These are phyloP conservation scores for Glonium stellatum DNA, from an alignment of 495 filamentous ascomycete genomes.

Conservation along the genomic window DNA sequence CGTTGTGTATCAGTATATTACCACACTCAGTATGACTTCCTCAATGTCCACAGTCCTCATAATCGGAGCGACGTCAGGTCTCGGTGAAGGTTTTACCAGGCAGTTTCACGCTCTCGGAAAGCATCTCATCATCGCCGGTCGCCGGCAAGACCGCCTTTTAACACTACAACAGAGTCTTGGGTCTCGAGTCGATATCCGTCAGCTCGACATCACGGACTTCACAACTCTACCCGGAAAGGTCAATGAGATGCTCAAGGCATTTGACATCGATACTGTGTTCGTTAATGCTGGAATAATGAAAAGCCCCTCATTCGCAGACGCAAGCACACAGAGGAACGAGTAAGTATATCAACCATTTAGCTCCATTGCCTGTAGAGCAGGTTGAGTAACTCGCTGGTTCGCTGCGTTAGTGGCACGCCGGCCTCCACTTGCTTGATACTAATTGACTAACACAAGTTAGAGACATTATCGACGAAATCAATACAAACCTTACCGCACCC, in stretches of 20 bases:
- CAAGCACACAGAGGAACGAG: no score
- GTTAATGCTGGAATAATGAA: slow-evolving; percentile 31
- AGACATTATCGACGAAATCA: slow-evolving; percentile 26
- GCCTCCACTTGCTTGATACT: slow-evolving; percentile 3
- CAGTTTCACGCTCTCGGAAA: slow-evolving; percentile 16
- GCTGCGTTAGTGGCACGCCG: no score
- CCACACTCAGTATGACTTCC: background rate
- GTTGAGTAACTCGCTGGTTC: no score
- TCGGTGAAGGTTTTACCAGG: slow-evolving; percentile 20
- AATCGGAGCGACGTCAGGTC: slow-evolving; percentile 23
- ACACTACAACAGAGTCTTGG: slow-evolving; percentile 28
- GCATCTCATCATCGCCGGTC: slow-evolving; percentile 21
- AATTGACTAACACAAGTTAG: slow-evolving; percentile 14
- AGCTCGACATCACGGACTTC: slow-evolving; percentile 32
- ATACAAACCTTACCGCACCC: slow-evolving; percentile 34
- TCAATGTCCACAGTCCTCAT: slow-evolving; percentile 16
- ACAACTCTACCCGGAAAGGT: slow-evolving; percentile 25
- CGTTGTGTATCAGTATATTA: no score
- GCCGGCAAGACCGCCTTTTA: slow-evolving; percentile 26
- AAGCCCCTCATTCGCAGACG: no score
- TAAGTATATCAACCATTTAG: slow-evolving; percentile 14
- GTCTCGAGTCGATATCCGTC: slow-evolving; percentile 30
- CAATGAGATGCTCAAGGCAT: slow-evolving; percentile 25
- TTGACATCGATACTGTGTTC: slow-evolving; percentile 36
- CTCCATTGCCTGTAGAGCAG: slow-evolving; percentile 19